Evolutionary conservation across 2,329 filamentous ascomycete genomes (phyloP), one percentile per base, ranked within the genome.

Genomic region (Fusarium torulosum): DNA sequence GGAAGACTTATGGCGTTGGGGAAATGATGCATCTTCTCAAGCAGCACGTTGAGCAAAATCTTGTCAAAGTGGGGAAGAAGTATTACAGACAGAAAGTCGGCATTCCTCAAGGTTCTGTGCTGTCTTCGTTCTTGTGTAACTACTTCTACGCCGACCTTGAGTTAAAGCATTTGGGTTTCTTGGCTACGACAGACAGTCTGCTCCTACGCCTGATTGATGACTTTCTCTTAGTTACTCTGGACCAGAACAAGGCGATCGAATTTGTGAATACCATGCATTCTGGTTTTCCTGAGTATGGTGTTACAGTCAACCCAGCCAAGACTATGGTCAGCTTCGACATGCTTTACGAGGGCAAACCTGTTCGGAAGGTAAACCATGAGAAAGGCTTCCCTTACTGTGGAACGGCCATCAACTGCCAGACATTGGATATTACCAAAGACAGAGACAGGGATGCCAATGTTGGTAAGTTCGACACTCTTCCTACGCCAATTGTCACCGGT

Each of bases 81-180:
- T 94, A 90, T 76, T 97, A 96, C 76, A 87, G 93, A 23, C 96
- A 99, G 76, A 95, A 90, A 76, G 82, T 86, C 21, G 96, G 96
- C 15, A 98, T 99, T 38, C 94, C 96, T 0, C 96, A 99, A 77
- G 96, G 96, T 9, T 97, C 94, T 0, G 86, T 97, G 2, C 77
- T 99, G 7, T 97, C 94, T 0, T 92, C 91, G 42, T 83, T 94
- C 40, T 83, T 99, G 7, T 98, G 96, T 83, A 98, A 94, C 79
- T 95, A 97, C 79, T 97, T 98, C 78, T 99, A 99, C 75, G 94
- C 92, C 7, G 89, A 96, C 65, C 86, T 98, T 2, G 96, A 99
- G 77, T 79, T 79, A 8, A 83, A 88, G 25, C 81, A 90, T 15
- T 82, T 98, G 4, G 75, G 74, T 0, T 98, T 97, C 74, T 79